Evolutionary conservation across 441 rosid species (phyloP).

Genomic region (Omphalea diandra): DNA sequence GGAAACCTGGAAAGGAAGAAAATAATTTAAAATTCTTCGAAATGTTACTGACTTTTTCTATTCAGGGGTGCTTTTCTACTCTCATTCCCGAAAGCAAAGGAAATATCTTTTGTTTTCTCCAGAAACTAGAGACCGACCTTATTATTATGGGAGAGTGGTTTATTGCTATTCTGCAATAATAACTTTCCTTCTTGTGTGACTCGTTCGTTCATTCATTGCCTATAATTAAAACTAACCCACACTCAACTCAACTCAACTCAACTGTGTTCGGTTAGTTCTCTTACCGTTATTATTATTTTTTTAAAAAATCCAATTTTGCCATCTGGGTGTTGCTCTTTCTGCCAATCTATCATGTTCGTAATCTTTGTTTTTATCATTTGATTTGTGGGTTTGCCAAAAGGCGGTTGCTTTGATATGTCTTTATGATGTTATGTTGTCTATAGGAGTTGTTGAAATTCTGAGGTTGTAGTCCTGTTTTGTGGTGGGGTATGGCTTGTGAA

Average conservation of each 20-base stretch:
- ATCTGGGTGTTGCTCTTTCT: too few relatives aligned
- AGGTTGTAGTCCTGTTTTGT: conserved; percentile 16
- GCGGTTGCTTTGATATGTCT: conserved; percentile 24
- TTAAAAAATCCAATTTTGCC: conserved; percentile 23
- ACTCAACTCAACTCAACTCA: conserved; percentile 6
- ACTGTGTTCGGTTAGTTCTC: conserved; percentile 37
- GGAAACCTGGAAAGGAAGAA: neutral
- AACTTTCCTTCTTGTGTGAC: neutral
- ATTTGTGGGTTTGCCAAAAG: conserved; percentile 15
- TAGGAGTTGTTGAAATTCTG: conserved; percentile 14
- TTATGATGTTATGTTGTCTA: conserved; percentile 28
- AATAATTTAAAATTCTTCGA: neutral
- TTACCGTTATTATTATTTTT: conserved; percentile 32
- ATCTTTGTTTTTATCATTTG: conserved; percentile 3
- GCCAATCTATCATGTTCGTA: too few relatives aligned
- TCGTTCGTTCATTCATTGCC: conserved; percentile 19
- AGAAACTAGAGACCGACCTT: conserved; percentile 4
- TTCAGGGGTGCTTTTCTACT: too few relatives aligned
- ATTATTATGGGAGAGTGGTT: too few relatives aligned
- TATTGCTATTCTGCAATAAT: neutral
- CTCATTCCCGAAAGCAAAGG: too few relatives aligned
- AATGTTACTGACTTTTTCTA: conserved; percentile 22
- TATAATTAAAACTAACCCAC: too few relatives aligned
- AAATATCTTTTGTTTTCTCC: conserved; percentile 6
- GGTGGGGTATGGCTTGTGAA: conserved; percentile 20